phyloP scores from a whole-genome alignment of 2,329 filamentous ascomycete genomes.

The Hortaea werneckii region DNA sequence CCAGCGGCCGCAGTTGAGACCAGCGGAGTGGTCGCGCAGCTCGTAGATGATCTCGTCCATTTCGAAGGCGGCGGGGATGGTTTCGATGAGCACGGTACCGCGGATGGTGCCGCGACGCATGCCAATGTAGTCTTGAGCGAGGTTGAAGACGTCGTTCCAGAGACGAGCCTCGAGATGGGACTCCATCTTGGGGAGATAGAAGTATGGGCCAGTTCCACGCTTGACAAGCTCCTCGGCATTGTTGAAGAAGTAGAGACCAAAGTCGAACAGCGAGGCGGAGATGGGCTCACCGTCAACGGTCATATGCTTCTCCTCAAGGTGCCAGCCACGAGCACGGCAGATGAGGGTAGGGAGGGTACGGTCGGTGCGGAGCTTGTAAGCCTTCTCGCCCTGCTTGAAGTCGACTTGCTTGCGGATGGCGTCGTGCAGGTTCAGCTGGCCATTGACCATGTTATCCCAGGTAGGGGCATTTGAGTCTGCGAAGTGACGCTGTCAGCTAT shows the following conservation, averaged over 20 bases:
- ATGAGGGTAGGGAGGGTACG: constrained; percentile 81
- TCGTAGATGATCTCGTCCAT: constrained; percentile 99
- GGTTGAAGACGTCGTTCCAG: constrained; percentile 98
- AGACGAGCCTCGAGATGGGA: constrained; percentile 92
- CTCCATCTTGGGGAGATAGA: constrained; percentile 94
- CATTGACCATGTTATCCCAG: constrained; percentile 99
- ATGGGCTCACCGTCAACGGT: constrained; percentile 92
- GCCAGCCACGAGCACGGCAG: constrained; percentile 90
- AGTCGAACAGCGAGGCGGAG: constrained; percentile 87
- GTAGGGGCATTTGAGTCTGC: constrained; percentile 88
- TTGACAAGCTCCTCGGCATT: constrained; percentile 83
- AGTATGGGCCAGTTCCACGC: constrained; percentile 84
- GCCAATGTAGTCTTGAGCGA: constrained; percentile 85
- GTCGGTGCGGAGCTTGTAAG: constrained; percentile 95
- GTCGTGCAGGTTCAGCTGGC: constrained; percentile 95
- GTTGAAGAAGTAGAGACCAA: constrained; percentile 98
- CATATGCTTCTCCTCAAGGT: constrained; percentile 96
- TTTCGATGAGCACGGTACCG: constrained; percentile 93
- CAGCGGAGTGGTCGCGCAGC: constrained; percentile 89
- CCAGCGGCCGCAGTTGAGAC: constrained; percentile 97
- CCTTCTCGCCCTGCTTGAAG: constrained; percentile 90
- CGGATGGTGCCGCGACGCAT: constrained; percentile 87
- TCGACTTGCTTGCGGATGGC: constrained; percentile 88
- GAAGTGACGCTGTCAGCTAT: neutral
- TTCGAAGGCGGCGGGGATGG: constrained; percentile 93